Conservation (phyloP, 441 rosid genomes). For the Daphne laureola region DNA sequence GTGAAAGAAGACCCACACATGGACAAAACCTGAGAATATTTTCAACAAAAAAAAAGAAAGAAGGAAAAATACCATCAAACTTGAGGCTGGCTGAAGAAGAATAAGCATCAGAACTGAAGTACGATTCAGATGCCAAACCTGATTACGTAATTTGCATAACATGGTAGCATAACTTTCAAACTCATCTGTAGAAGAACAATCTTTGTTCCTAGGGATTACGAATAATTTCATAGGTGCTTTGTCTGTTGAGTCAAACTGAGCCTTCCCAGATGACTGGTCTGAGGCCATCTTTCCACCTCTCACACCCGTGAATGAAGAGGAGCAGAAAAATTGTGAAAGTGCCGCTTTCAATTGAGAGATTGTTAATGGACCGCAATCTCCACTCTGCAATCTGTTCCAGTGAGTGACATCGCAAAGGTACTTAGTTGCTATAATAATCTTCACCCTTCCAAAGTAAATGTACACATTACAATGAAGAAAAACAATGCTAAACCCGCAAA, state of each 20-base stretch:
- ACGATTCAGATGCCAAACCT: conserved; percentile 30
- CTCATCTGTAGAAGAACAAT: conserved; percentile 37
- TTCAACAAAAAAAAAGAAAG: not conserved
- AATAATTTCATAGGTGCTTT: conserved; percentile 26
- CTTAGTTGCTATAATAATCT: too few species aligned
- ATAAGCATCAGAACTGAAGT: not conserved
- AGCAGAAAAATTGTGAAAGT: conserved; percentile 35
- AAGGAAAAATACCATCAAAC: too few species aligned
- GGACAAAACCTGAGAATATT: conserved; percentile 45
- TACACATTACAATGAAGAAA: too few species aligned
- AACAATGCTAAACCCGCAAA: too few species aligned
- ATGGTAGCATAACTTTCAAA: conserved; percentile 43
- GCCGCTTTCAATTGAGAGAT: conserved; percentile 32
- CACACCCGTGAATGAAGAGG: conserved; percentile 42
- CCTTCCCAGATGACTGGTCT: conserved; percentile 13
- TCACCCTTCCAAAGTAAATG: too few species aligned
- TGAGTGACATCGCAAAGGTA: too few species aligned
- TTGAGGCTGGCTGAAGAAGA: not conserved
- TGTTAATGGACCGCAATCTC: conserved; percentile 32
- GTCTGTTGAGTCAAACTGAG: conserved; percentile 20
- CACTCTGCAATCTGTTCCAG: conserved; percentile 47
- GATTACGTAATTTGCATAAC: conserved; percentile 51
- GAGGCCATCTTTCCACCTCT: conserved; percentile 22
- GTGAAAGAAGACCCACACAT: conserved; percentile 44
- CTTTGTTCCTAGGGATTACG: conserved; percentile 46